Evolutionary conservation across 208 protist genomes (phyloP), one percentile per base, ranked within the genome.

Genomic region (Zelonia costaricensis): DNA sequence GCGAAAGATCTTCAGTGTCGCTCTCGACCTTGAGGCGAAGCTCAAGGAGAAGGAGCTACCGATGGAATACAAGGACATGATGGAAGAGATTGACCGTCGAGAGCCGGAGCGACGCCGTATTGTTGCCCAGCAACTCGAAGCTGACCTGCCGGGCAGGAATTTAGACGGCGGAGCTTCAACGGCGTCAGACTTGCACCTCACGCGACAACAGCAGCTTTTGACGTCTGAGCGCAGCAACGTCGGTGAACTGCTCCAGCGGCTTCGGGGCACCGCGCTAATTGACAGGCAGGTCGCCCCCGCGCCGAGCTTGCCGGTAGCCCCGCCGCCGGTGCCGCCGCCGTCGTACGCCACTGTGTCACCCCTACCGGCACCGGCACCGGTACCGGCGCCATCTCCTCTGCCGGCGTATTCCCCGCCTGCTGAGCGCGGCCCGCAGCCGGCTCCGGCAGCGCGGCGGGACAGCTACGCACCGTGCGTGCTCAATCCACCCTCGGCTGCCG

Each of bases 391-490:
- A 10, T 30, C 35, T 43, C 35, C 20, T 4, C 12, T 8, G 22
- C 22, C 22, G 31, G 36, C 5, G 12, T 9, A 18, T 31, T 23
- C 52, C 10, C 13, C 0, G 30, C 1, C 52, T 20, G 7, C 9
- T 27, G 40, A 36, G 8, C n/a, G n/a, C 10, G 18, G 38, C 40
- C 15, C 22, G 12, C 22, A 5, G 4, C 30, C 15, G 36, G 36
- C 27, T 61, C 9, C 20, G 3, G 9, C 30, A 31, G 12, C 30
- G 22, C 46, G 46, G 10, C 13, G 1, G 13, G 51, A 40, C 20
- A 35, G 30, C 18, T 83, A 88, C 60, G n/a, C 31, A 18, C 18
- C 13, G 27, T 86, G 81, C 69, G 9, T 31, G 2, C 79, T 83
- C 46, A 84, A 68, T 57, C 16, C 16, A 23, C 15, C 30, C 15